phyloP scores from a whole-genome alignment of 2,329 filamentous ascomycete genomes.

The Bipolaris oryzae region DNA sequence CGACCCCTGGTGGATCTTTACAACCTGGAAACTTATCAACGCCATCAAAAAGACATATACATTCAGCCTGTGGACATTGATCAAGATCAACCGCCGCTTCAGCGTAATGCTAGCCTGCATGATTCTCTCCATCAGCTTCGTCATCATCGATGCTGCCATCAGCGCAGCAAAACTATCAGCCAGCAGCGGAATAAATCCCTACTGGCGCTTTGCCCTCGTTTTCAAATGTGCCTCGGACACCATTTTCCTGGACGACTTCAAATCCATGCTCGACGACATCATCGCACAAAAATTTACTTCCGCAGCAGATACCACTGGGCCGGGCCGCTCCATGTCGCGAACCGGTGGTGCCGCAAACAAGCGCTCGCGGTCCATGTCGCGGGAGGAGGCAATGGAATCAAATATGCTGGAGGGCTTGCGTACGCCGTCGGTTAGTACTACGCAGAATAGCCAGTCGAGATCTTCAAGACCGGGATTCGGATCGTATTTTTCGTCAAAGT shows the following conservation, averaged over 20 bases:
- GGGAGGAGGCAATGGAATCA: slow-evolving; percentile 30
- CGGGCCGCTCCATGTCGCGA: slow-evolving; percentile 20
- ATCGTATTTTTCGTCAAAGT: slow-evolving; percentile 20
- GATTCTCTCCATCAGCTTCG: slow-evolving; percentile 40
- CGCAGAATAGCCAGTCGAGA: slow-evolving; percentile 5
- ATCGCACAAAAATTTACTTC: slow-evolving; percentile 35
- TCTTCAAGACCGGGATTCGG: slow-evolving; percentile 17
- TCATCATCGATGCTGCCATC: slow-evolving; percentile 40
- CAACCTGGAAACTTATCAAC: slow-evolving; percentile 40
- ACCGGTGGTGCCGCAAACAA: slow-evolving; percentile 9
- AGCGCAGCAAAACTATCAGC: slow-evolving; percentile 35
- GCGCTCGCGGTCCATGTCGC: slow-evolving; percentile 21
- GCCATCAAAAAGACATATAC: slow-evolving; percentile 44
- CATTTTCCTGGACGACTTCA: slow-evolving; percentile 48
- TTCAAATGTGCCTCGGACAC: slow-evolving; percentile 47
- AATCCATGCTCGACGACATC: slow-evolving; percentile 44
- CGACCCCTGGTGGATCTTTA: slow-evolving; percentile 48
- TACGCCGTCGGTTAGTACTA: not conserved
- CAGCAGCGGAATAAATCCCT: slow-evolving; percentile 43
- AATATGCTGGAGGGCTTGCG: slow-evolving; percentile 13
- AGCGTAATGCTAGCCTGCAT: slow-evolving; percentile 45
- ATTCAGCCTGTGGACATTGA: slow-evolving; percentile 33
- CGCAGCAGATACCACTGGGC: slow-evolving; percentile 18
- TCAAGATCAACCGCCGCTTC: slow-evolving; percentile 40
- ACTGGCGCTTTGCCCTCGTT: slow-evolving; percentile 45